These are phyloP conservation scores for Labyrinthula sp. DNA, from an alignment of 352 stramenopile species.

Conservation along the genomic window DNA sequence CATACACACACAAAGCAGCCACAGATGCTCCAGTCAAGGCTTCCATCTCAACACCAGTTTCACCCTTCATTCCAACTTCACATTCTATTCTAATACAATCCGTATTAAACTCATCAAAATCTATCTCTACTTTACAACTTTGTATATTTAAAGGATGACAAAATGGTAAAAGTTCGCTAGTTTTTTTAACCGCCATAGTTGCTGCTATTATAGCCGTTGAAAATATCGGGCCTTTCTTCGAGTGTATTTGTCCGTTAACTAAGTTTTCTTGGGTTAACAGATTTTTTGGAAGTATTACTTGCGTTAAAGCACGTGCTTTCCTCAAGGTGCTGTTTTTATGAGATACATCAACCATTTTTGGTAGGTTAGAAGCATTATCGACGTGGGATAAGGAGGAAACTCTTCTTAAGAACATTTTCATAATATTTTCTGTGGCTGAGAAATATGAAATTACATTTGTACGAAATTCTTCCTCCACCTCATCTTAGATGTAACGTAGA, in stretches of 20 bases:
- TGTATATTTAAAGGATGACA: slow-evolving; percentile 73
- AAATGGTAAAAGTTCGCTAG: slow-evolving; percentile 68
- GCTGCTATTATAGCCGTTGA: slow-evolving; percentile 67
- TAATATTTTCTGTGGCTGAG: too few species aligned
- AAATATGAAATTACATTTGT: too few species aligned
- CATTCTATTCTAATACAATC: slow-evolving; percentile 55
- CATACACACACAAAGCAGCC: slow-evolving; percentile 83
- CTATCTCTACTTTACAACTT: slow-evolving; percentile 59
- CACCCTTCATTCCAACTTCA: slow-evolving; percentile 63
- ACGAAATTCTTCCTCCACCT: too few species aligned
- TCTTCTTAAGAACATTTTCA: too few species aligned
- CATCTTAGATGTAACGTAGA: too few species aligned
- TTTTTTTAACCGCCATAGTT: slow-evolving; percentile 72
- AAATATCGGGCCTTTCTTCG: slow-evolving; percentile 57
- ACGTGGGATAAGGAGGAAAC: slow-evolving; percentile 22
- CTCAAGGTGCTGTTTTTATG: slow-evolving; percentile 53
- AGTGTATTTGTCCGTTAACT: slow-evolving; percentile 11
- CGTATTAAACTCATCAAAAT: slow-evolving; percentile 38
- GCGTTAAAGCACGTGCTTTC: slow-evolving; percentile 51
- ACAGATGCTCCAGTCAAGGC: slow-evolving; percentile 71
- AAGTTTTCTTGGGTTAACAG: slow-evolving; percentile 51
- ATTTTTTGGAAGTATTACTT: slow-evolving; percentile 53
- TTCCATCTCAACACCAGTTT: slow-evolving; percentile 82
- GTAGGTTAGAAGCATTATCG: slow-evolving; percentile 5
- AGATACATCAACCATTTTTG: slow-evolving; percentile 69